phyloP scores from a whole-genome alignment of 148 eudicot genomes.

The Rhododendron vialii region DNA sequence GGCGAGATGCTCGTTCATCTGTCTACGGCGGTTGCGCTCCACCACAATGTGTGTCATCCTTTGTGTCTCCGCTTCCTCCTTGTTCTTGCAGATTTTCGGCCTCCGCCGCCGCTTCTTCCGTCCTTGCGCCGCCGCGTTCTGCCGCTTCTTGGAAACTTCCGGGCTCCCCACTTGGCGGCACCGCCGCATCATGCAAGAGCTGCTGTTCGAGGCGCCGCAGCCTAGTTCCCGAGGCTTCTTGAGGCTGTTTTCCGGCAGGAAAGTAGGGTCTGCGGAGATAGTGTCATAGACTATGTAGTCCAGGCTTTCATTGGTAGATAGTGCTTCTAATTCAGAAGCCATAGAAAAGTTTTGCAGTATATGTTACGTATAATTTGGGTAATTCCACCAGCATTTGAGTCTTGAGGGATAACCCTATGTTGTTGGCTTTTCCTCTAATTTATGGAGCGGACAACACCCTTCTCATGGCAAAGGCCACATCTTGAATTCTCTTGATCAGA shows the following conservation, averaged over 20 bases:
- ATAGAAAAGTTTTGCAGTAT: constrained; percentile 4
- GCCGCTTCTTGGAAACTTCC: constrained; percentile 5
- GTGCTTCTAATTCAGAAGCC: constrained; percentile 76
- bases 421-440: neutral
- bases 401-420: neutral
- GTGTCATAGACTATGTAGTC: constrained; percentile 65
- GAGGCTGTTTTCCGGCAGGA: constrained; percentile 13
- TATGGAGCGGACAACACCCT: neutral
- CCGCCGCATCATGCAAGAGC: neutral
- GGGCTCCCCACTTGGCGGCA: neutral
- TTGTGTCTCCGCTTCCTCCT: constrained; percentile 84
- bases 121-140: constrained; percentile 32
- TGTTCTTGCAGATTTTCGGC: constrained; percentile 67
- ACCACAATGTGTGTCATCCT: constrained; percentile 93
- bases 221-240: constrained; percentile 14
- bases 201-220: neutral
- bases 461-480: neutral
- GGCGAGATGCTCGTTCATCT: constrained; percentile 85
- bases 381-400: neutral
- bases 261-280: constrained; percentile 16
- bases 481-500: neutral
- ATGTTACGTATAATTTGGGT: neutral
- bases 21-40: constrained; percentile 88
- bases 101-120: constrained; percentile 67
- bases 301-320: constrained; percentile 55